Conservation (phyloP, 2,329 filamentous ascomycete genomes). For the Colletotrichum gloeosporioides region DNA sequence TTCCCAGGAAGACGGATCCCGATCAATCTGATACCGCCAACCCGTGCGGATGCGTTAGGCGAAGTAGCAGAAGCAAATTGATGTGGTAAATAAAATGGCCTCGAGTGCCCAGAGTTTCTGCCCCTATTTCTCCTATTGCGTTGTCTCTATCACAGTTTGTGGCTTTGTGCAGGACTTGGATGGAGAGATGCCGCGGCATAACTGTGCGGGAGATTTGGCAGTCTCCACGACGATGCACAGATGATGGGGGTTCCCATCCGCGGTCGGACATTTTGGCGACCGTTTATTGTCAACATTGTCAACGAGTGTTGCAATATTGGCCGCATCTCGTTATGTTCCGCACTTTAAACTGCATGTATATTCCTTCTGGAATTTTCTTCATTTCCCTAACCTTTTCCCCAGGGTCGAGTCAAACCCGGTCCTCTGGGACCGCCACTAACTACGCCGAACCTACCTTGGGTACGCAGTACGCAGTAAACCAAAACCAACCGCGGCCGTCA, state of each 20-base stretch:
- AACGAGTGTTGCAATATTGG: background rate
- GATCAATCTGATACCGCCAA: slow-evolving; percentile 9
- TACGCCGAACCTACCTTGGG: background rate
- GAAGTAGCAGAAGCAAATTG: slow-evolving; percentile 19
- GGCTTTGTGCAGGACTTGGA: background rate
- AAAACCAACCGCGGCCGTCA: background rate
- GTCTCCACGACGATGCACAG: background rate
- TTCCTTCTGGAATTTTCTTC: background rate
- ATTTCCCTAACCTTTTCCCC: background rate
- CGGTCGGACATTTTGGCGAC: background rate
- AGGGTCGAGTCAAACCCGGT: background rate
- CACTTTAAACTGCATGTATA: background rate
- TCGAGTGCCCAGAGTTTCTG: background rate
- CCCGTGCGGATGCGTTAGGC: slow-evolving; percentile 2
- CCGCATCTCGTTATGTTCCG: background rate
- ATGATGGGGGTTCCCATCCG: background rate
- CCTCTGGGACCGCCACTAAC: background rate
- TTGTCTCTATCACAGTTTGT: background rate
- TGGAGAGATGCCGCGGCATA: background rate
- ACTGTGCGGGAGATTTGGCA: background rate
- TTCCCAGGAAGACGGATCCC: background rate
- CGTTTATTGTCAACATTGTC: slow-evolving; percentile 4
- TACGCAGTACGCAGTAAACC: background rate
- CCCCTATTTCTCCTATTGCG: background rate
- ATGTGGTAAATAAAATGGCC: background rate